Base-by-base conservation (phyloP, 768 basidiomycete species). In the Lentinula guzmanii region DNA sequence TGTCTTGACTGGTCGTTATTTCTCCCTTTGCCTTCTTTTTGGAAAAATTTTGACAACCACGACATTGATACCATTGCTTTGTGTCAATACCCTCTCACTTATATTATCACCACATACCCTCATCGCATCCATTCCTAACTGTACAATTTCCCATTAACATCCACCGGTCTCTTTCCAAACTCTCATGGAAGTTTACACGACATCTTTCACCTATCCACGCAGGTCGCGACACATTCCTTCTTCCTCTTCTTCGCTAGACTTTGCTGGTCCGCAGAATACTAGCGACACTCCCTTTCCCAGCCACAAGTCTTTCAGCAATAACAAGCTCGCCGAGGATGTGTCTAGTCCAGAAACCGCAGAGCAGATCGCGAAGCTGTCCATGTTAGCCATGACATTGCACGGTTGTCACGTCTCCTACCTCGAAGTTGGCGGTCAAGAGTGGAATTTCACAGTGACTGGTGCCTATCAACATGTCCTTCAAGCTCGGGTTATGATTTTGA, bases 401-500 rank as follows among this genome's bases (percentile, higher is more conserved):
- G 89, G 85, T 67, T 91, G 91, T 71, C 88, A 93, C 70, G 84
- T 95, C 69, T 86, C 90, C 46, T 95, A 87, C 76, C 81, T 87
- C 48, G 82, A 86, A 55, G 89, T 91, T 70, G 83, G 87, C 60
- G 86, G 84, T 63, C 79, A 84, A 62, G 85, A 82, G 31, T 93
- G 90, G 90, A 94, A 93, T 72, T 95, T 96, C 70, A 86, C 93
- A 71, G 82, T 97, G 63, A 91, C 90, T 60, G 95, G 95, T 41
- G 83, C 87, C 34, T 95, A 96, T 75, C 92, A 91, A 70, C 91
- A 95, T 74, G 95, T 97, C 66, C 89, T 97, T 86, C 79, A 86
- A 58, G 88, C 95, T 58, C 82, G 95, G 57, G 95, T 93, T 39
- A 85, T 90, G 81, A 85, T 97, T 62, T 74, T 97, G 62, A 90